phyloP scores from a whole-genome alignment of 345 rosid genomes.

The Brassica nigra region DNA sequence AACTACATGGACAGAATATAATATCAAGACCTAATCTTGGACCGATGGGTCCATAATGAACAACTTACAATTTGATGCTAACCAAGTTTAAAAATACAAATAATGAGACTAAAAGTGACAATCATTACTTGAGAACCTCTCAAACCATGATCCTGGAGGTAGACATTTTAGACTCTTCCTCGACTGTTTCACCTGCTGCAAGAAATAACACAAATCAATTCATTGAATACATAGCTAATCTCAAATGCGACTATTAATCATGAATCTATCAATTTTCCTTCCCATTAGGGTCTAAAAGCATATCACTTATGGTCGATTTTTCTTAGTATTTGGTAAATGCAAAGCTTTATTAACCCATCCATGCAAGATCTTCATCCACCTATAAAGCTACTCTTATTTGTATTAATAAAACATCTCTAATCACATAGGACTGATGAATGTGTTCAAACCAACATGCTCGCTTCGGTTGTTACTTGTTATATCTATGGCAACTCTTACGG shows the following conservation, averaged over 20 bases:
- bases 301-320: background rate
- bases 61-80: background rate
- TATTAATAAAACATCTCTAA: background rate
- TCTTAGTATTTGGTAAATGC: background rate
- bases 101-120: background rate
- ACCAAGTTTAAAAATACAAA: background rate
- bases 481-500: background rate
- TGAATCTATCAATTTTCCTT: background rate
- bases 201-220: conserved; percentile 2
- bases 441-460: background rate
- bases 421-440: background rate
- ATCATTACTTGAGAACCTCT: background rate
- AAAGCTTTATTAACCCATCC: background rate
- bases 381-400: background rate
- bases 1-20: background rate
- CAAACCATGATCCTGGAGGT: conserved; percentile 29
- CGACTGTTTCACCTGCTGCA: conserved; percentile 5
- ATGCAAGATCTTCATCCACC: background rate
- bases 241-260: background rate
- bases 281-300: background rate
- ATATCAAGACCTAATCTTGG: background rate
- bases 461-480: background rate
- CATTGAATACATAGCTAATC: background rate
- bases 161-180: conserved; percentile 32
- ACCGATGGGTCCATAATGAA: background rate